Evolutionary conservation across 805 yeast species (phyloP).

Genomic region (Spathaspora arborariae): DNA sequence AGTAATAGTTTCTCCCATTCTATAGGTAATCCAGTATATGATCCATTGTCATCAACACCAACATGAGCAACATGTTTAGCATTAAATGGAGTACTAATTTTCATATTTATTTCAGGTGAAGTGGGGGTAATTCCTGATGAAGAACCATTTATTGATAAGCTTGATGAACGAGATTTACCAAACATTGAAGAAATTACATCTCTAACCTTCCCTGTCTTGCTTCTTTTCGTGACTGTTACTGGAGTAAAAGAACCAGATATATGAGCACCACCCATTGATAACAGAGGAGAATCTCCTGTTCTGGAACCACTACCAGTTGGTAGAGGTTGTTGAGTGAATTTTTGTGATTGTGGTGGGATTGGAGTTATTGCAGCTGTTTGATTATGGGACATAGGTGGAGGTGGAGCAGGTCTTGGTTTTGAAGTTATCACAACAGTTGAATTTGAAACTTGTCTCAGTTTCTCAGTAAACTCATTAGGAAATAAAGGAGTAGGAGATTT

Average conservation of each 20-base stretch:
- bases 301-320: slow-evolving; percentile 10
- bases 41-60: slow-evolving; percentile 83
- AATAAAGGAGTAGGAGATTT: neutral
- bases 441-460: neutral
- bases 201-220: slow-evolving; percentile 48
- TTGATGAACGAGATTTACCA: slow-evolving; percentile 24
- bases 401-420: neutral
- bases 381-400: neutral
- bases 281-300: slow-evolving; percentile 2
- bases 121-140: slow-evolving; percentile 10
- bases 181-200: slow-evolving; percentile 58
- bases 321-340: slow-evolving; percentile 2
- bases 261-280: neutral
- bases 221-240: slow-evolving; percentile 18
- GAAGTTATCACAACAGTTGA: neutral
- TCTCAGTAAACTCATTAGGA: neutral
- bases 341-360: slow-evolving; percentile 4
- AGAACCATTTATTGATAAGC: slow-evolving; percentile 9
- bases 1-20: slow-evolving; percentile 86
- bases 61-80: slow-evolving; percentile 92
- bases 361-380: slow-evolving; percentile 3
- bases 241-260: neutral
- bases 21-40: slow-evolving; percentile 86
- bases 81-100: slow-evolving; percentile 88
- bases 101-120: slow-evolving; percentile 32